Evolutionary conservation across 768 basidiomycete species (phyloP).

Genomic region (Pulveroboletus sp.): DNA sequence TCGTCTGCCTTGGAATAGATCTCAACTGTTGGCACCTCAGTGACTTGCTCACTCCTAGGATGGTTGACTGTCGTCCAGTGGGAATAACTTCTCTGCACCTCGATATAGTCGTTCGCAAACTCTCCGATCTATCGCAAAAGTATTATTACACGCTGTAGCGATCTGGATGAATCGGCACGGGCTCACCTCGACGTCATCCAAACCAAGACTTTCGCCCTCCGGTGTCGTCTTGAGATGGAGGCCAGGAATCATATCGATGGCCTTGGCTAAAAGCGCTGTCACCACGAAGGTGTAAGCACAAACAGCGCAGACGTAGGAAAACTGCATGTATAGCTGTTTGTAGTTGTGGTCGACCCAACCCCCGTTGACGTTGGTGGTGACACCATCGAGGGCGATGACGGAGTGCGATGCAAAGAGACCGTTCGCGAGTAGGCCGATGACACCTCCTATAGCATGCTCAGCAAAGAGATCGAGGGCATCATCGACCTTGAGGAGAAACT

Average conservation of each 20-base stretch:
- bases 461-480: constrained; percentile 92
- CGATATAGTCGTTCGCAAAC: constrained; percentile 65
- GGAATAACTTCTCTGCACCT: constrained; percentile 60
- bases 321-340: constrained; percentile 76
- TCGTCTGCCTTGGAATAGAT: constrained; percentile 32
- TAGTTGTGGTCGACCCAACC: constrained; percentile 76
- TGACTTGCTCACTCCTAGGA: constrained; percentile 2
- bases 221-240: constrained; percentile 48
- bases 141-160: neutral
- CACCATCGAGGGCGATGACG: constrained; percentile 65
- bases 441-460: constrained; percentile 83
- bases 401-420: constrained; percentile 67
- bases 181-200: constrained; percentile 69
- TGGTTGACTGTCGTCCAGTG: constrained; percentile 41
- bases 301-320: constrained; percentile 57
- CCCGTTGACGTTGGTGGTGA: constrained; percentile 47
- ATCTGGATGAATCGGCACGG: neutral
- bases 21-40: constrained; percentile 8
- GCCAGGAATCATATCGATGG: constrained; percentile 53
- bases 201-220: constrained; percentile 56
- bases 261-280: constrained; percentile 57
- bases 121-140: constrained; percentile 50
- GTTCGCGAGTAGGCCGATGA: constrained; percentile 68
- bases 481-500: constrained; percentile 67
- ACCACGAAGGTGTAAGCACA: constrained; percentile 57